These are phyloP conservation scores for Arthrinium phaeospermum DNA, from an alignment of 2,329 filamentous ascomycete species.

Conservation along the genomic window DNA sequence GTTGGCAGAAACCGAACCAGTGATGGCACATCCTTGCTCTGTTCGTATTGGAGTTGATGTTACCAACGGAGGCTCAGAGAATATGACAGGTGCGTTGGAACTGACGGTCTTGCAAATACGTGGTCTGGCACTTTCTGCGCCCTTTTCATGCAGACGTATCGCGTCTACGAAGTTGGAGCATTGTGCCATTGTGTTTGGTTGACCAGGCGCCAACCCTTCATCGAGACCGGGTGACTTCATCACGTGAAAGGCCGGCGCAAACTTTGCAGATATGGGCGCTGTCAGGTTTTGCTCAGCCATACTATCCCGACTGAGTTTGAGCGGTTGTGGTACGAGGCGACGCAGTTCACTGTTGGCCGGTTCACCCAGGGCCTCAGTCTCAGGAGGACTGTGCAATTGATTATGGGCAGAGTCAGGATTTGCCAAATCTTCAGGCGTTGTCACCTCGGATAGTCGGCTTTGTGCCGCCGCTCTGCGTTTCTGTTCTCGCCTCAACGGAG, in stretches of 20 bases:
- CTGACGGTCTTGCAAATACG: background rate
- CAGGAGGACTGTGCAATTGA: background rate
- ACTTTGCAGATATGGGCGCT: background rate
- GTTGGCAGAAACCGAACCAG: background rate
- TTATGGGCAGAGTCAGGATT: background rate
- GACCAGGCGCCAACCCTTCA: background rate
- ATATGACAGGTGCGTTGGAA: background rate
- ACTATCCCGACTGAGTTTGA: background rate
- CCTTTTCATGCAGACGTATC: too few species aligned
- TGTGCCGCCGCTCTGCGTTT: constrained; percentile 30
- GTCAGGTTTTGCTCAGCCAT: background rate
- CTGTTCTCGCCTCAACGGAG: constrained; percentile 27
- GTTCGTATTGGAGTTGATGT: background rate
- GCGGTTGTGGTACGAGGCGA: background rate
- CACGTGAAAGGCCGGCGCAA: background rate
- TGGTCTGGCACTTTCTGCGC: background rate
- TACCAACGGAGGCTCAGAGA: background rate
- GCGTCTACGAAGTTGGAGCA: background rate
- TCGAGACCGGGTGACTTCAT: background rate
- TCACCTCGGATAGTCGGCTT: constrained; percentile 39
- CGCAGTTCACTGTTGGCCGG: background rate
- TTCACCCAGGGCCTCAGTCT: background rate
- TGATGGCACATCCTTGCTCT: background rate
- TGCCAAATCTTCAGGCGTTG: constrained; percentile 34
- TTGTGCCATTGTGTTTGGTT: background rate